These are phyloP conservation scores for Skeletonema potamos DNA, from an alignment of 108 stramenopile species.

Conservation along the genomic window DNA sequence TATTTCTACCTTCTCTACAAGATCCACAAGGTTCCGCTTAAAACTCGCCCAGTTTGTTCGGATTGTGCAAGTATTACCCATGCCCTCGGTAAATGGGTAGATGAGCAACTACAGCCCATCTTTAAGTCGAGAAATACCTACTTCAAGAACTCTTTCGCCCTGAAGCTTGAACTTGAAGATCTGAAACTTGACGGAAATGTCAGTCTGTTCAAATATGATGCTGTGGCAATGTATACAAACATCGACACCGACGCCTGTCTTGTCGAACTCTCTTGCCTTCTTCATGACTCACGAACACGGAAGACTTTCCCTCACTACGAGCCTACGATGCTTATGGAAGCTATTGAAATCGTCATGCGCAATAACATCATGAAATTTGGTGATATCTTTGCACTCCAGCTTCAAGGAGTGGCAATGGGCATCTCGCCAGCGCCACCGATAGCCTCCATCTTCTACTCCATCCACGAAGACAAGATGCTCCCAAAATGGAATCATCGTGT, in stretches of 20 bases:
- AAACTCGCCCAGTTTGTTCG: conserved; percentile 6
- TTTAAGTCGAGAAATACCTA: conserved; percentile 1
- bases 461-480: conserved; percentile 7
- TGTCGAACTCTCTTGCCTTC: neutral
- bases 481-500: neutral
- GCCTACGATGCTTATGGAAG: conserved; percentile 11
- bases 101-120: conserved; percentile 11
- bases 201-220: conserved; percentile 28
- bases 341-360: conserved; percentile 6
- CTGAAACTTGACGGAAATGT: neutral
- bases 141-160: conserved; percentile 11
- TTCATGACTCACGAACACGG: neutral
- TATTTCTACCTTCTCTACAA: neutral
- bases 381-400: conserved; percentile 13
- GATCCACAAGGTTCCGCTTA: neutral
- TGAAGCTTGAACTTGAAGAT: conserved; percentile 6
- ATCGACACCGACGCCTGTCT: conserved; percentile 15
- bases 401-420: conserved; percentile 30
- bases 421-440: conserved; percentile 8
- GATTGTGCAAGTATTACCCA: neutral
- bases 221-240: conserved; percentile 32
- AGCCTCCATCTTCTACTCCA: conserved; percentile 19
- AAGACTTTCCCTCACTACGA: neutral
- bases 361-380: conserved; percentile 27
- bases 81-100: conserved; percentile 6